These are phyloP conservation scores for Fusarium multiceps DNA, from an alignment of 2,329 filamentous ascomycete genomes.

Conservation along the genomic window DNA sequence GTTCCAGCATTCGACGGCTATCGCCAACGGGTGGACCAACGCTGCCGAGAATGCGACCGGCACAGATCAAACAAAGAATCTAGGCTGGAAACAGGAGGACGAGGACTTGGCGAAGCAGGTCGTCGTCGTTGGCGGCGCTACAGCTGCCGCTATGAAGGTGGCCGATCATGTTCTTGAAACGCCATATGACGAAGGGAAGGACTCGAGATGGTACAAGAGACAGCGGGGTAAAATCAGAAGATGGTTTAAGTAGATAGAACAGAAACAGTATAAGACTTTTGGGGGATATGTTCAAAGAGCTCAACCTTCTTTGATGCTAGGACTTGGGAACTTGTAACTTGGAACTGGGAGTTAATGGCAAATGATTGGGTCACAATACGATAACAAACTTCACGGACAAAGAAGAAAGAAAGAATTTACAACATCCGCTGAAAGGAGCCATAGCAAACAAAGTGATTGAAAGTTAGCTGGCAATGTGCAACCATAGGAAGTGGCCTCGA, in stretches of 20 bases:
- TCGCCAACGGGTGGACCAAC: not conserved
- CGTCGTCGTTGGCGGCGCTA: not conserved
- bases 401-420: not conserved
- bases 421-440: rapidly evolving
- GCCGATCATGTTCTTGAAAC: not conserved
- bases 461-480: not conserved
- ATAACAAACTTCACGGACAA: not conserved
- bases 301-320: not conserved
- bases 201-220: not conserved
- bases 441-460: rapidly evolving
- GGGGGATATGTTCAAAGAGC: no score
- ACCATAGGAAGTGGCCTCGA: rapidly evolving
- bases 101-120: not conserved
- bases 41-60: not conserved
- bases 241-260: not conserved
- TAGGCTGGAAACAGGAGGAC: not conserved
- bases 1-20: not conserved
- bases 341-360: not conserved
- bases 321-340: not conserved
- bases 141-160: not conserved
- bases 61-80: not conserved
- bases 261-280: no score
- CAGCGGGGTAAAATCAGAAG: not conserved
- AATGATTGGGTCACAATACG: not conserved
- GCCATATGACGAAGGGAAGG: not conserved